These are phyloP conservation scores for Cladosporium sp. DNA, from an alignment of 2,329 filamentous ascomycete species.

Conservation along the genomic window DNA sequence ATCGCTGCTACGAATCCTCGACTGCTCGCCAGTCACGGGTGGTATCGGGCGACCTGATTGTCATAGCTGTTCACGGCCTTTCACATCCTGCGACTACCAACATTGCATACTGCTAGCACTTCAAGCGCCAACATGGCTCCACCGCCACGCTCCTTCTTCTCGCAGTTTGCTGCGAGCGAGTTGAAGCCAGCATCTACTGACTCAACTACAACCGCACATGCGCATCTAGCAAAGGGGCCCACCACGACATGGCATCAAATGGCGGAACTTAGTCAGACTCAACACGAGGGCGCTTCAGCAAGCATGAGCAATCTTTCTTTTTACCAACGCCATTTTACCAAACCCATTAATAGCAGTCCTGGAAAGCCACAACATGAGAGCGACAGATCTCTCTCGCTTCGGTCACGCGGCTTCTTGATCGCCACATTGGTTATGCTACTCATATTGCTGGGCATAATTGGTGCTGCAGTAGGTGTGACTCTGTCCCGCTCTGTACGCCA, in stretches of 20 bases:
- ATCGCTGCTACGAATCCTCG: background rate
- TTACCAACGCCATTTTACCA: slow-evolving; percentile 30
- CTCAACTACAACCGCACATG: background rate
- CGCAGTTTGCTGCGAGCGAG: background rate
- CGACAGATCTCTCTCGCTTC: slow-evolving; percentile 29
- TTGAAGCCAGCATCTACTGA: background rate
- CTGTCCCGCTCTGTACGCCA: slow-evolving; percentile 15
- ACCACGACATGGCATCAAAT: slow-evolving; percentile 6
- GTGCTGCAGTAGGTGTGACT: slow-evolving; percentile 27
- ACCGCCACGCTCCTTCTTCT: slow-evolving; percentile 5
- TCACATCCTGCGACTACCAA: background rate
- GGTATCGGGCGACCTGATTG: background rate
- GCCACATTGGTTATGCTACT: slow-evolving; percentile 21
- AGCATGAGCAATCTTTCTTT: slow-evolving; percentile 24
- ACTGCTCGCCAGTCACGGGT: background rate
- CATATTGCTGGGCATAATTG: slow-evolving; percentile 28
- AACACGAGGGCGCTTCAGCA: slow-evolving; percentile 1
- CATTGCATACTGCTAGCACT: background rate
- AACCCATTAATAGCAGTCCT: slow-evolving; percentile 18
- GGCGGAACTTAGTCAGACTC: background rate
- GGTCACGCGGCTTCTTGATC: slow-evolving; percentile 29
- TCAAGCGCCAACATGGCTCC: background rate
- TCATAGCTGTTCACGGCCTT: background rate
- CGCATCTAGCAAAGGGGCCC: background rate
- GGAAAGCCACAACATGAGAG: slow-evolving; percentile 21